phyloP scores from a whole-genome alignment of 768 basidiomycete species.

The Psilocybe subaeruginosa region DNA sequence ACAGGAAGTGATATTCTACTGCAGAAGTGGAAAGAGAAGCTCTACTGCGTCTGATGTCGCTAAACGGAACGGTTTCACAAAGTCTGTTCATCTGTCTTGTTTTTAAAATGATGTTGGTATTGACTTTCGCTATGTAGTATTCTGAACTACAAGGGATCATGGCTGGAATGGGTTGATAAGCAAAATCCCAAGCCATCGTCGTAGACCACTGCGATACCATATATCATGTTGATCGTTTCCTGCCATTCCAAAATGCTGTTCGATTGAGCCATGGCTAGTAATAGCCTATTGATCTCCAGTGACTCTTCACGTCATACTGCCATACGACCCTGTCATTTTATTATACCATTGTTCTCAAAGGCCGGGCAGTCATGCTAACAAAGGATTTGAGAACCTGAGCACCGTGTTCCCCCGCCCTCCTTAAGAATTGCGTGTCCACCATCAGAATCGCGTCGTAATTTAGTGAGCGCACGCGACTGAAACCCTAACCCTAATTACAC shows the following conservation, averaged over 20 bases:
- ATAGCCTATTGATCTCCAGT: too few relatives aligned
- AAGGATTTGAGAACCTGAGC: too few relatives aligned
- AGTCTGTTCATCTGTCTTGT: conserved; percentile 46
- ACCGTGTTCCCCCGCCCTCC: neutral
- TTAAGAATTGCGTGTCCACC: conserved; percentile 10
- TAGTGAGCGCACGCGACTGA: neutral
- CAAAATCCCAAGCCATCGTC: conserved; percentile 32
- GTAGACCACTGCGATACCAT: neutral
- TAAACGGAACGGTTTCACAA: conserved; percentile 77
- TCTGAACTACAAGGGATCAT: conserved; percentile 84
- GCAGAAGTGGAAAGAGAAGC: conserved; percentile 86
- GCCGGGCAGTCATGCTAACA: too few relatives aligned
- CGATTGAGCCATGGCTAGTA: too few relatives aligned
- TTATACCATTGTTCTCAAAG: too few relatives aligned
- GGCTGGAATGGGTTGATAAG: conserved; percentile 82
- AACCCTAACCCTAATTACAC: conserved; percentile 32
- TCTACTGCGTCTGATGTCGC: conserved; percentile 83
- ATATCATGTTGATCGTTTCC: neutral
- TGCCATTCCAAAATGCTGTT: neutral
- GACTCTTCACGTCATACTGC: too few relatives aligned
- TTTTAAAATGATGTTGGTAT: neutral
- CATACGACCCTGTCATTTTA: too few relatives aligned
- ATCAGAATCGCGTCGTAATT: conserved; percentile 9
- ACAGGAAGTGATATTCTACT: conserved; percentile 89
- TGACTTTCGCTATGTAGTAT: conserved; percentile 36